These are phyloP conservation scores for Rhizophora mangle DNA, from an alignment of 345 rosid genomes.

Conservation along the genomic window DNA sequence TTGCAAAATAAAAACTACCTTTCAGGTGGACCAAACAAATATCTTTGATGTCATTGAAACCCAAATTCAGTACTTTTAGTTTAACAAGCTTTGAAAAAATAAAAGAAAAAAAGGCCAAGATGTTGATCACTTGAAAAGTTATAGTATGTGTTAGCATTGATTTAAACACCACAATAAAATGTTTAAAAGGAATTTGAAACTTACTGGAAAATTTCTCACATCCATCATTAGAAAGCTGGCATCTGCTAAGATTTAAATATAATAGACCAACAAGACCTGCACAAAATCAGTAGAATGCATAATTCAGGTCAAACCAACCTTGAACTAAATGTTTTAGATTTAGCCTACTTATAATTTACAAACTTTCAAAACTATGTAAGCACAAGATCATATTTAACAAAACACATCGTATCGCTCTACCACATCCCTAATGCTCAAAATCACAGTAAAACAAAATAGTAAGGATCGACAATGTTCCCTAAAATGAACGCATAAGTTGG, in stretches of 20 bases:
- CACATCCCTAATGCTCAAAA: background rate
- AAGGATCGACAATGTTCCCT: no score
- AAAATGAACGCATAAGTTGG: background rate
- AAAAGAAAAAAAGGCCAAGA: slow-evolving; percentile 12
- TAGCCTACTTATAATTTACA: no score
- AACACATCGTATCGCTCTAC: background rate
- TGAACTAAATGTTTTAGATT: background rate
- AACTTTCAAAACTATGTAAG: background rate
- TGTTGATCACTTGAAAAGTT: background rate
- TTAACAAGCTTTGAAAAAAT: slow-evolving; percentile 43
- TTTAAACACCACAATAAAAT: background rate
- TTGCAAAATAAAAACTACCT: slow-evolving; percentile 29
- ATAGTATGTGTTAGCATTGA: no score
- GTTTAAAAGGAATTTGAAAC: slow-evolving; percentile 10
- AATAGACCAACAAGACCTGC: slow-evolving; percentile 57
- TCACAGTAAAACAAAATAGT: background rate
- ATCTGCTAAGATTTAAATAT: slow-evolving; percentile 77
- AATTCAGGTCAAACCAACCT: slow-evolving; percentile 3
- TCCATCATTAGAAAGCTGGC: slow-evolving; percentile 65
- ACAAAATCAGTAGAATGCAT: slow-evolving; percentile 7
- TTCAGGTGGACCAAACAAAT: slow-evolving; percentile 71
- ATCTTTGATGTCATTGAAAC: slow-evolving; percentile 75
- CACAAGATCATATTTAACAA: no score
- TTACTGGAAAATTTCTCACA: slow-evolving; percentile 74
- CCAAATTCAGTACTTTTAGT: slow-evolving; percentile 73